phyloP scores from a whole-genome alignment of 2,329 filamentous ascomycete species.

The Colletotrichum tropicicola region DNA sequence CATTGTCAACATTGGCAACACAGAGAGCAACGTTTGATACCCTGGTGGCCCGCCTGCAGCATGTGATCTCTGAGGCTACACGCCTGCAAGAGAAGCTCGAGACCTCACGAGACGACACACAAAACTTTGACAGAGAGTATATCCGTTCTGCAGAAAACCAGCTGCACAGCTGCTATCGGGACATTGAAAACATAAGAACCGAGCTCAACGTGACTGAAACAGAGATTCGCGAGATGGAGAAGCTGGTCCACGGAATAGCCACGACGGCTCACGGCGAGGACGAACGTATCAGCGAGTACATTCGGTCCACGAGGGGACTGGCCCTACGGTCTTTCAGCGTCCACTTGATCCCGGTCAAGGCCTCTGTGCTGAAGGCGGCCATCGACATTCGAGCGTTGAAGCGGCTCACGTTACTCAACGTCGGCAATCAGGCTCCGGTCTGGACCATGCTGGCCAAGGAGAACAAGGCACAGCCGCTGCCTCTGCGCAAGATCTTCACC shows the following conservation, averaged over 20 bases:
- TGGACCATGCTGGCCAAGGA: slow-evolving; percentile 66
- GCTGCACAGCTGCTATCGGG: slow-evolving; percentile 39
- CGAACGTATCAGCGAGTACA: slow-evolving; percentile 58
- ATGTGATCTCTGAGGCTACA: slow-evolving; percentile 41
- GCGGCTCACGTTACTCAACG: slow-evolving; percentile 68
- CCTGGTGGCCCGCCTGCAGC: slow-evolving; percentile 42
- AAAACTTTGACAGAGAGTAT: slow-evolving; percentile 27
- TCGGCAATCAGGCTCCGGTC: slow-evolving; percentile 67
- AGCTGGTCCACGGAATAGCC: slow-evolving; percentile 25
- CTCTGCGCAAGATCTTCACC: slow-evolving; percentile 67
- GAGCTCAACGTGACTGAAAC: slow-evolving; percentile 46
- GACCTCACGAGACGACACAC: slow-evolving; percentile 32
- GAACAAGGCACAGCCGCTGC: slow-evolving; percentile 59
- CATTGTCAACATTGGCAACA: slow-evolving; percentile 34
- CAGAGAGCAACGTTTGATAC: slow-evolving; percentile 45
- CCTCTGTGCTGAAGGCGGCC: slow-evolving; percentile 63
- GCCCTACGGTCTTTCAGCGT: slow-evolving; percentile 63
- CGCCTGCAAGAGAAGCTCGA: slow-evolving; percentile 41
- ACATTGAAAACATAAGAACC: slow-evolving; percentile 42
- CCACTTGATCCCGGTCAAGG: slow-evolving; percentile 67
- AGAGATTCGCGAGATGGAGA: slow-evolving; percentile 46
- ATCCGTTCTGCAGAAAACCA: slow-evolving; percentile 39
- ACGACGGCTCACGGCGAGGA: slow-evolving; percentile 32
- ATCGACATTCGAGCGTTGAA: slow-evolving; percentile 66
- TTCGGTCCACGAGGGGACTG: slow-evolving; percentile 66